Base-by-base conservation (phyloP, 257 asterid species). In the Solanum rostratum region DNA sequence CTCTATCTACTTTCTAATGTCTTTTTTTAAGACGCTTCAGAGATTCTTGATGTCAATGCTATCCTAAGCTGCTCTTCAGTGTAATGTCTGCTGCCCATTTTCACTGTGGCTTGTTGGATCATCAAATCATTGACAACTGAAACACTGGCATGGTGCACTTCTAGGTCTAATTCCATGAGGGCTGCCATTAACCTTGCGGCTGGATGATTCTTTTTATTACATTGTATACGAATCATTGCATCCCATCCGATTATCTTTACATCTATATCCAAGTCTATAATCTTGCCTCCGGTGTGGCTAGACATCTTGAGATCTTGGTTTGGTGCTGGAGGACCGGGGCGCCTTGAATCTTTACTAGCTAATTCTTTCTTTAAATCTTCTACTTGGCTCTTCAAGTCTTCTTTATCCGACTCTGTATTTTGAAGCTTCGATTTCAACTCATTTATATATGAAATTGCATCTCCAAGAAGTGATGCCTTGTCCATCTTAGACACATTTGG, bases 171-270 rank as follows among this genome's bases (percentile, higher is more conserved):
- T 39, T 86, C 89, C 83, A 53, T 86, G 30, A 86, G 87, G 3
- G 89, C 89, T 10, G 81, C 83, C 89, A 86, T 86, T n/a, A 86
- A 27, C 69, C 87, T 81, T 4, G 89, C 89, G 0, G 89, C 89
- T 1, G 89, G 89, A 81, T 86, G 89, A 71, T 86, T 83, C 79
- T 84, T 86, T 53, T 80, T 86, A 43, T 55, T 55, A 43, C 83
- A 86, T 69, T 86, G 89, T 46, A 86, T 37, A 33, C 87, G 37
- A 20, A 86, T 84, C 89, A 86, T 86, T 1, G 87, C 89, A n/a
- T 86, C 89, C 89, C 89, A 84, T 12, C 89, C 89, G 12, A 86
- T 86, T 46, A 86, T 55, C 79, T 84, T 86, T 16, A 86, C 87
- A 12, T 86, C 89, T 43, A 86, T 37, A 15, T 86, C 89, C 80